Evolutionary conservation across 495 filamentous ascomycete genomes (phyloP).

Genomic region (Neurospora sp.): DNA sequence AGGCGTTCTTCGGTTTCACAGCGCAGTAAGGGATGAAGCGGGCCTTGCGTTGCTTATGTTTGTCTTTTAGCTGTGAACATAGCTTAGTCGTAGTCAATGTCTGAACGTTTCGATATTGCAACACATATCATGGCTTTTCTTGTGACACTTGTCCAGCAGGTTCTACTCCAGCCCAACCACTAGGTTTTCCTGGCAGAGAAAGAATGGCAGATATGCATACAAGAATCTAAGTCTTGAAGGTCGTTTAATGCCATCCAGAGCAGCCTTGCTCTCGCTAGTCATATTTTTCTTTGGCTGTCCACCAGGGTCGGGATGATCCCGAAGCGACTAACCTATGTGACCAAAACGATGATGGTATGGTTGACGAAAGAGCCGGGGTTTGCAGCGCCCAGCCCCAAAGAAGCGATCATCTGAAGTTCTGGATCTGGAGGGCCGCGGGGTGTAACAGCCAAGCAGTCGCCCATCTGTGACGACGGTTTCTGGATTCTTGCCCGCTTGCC

Average conservation of each 20-base stretch:
- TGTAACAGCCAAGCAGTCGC: neutral
- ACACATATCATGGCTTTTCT: neutral
- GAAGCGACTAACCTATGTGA: neutral
- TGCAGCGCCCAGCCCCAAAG: neutral
- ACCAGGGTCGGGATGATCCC: neutral
- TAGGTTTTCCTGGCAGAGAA: neutral
- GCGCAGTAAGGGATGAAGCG: neutral
- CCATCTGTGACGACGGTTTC: neutral
- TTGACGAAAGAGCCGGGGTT: neutral
- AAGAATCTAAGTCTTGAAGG: no score
- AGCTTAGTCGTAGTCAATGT: neutral
- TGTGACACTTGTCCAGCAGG: neutral
- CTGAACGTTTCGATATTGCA: neutral
- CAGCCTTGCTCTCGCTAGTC: no score
- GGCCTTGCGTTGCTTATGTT: neutral
- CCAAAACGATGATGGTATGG: neutral
- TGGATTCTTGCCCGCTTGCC: neutral
- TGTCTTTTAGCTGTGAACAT: neutral
- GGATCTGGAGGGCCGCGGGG: neutral
- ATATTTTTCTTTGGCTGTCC: neutral
- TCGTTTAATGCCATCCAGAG: no score
- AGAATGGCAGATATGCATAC: no score
- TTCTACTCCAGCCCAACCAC: neutral
- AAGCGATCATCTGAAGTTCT: neutral
- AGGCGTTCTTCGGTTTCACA: neutral